Conservation (phyloP, 179 eudicot species). For the Pouteria campechiana region DNA sequence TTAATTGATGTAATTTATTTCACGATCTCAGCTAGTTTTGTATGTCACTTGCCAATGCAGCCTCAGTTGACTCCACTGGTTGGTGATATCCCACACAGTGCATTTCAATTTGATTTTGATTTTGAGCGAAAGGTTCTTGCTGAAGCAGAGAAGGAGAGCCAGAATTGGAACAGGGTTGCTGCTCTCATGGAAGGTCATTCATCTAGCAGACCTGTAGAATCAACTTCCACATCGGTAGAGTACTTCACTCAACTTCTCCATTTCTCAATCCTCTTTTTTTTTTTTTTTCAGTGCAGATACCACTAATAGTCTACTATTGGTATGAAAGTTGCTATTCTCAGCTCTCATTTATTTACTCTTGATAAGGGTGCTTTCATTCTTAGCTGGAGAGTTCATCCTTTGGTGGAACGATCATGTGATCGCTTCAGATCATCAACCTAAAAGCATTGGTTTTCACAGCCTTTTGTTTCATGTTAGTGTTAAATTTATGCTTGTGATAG, state of each 20-base stretch:
- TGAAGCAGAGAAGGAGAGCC: slow-evolving; percentile 78
- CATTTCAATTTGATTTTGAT: slow-evolving; percentile 79
- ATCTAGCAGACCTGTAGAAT: slow-evolving; percentile 44
- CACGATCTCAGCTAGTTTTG: neutral
- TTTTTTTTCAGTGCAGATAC: no score
- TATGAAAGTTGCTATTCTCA: slow-evolving; percentile 2
- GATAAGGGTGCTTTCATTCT: neutral
- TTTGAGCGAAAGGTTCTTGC: slow-evolving; percentile 73
- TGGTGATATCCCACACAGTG: slow-evolving; percentile 83
- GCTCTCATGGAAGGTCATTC: slow-evolving; percentile 55
- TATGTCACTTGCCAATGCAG: slow-evolving; percentile 31
- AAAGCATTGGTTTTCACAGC: no score
- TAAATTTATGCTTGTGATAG: no score
- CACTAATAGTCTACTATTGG: no score
- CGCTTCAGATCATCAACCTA: no score
- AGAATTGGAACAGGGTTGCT: slow-evolving; percentile 76
- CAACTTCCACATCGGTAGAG: slow-evolving; percentile 27
- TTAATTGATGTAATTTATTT: no score
- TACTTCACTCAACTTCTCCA: no score
- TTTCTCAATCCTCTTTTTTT: neutral
- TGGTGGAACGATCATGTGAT: no score
- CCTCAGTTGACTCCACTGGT: slow-evolving; percentile 69
- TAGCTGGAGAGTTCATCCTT: neutral
- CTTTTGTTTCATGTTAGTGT: no score
- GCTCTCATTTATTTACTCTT: neutral